These are phyloP conservation scores for Exophiala sp. DNA, from an alignment of 2,329 filamentous ascomycete genomes.

Conservation along the genomic window DNA sequence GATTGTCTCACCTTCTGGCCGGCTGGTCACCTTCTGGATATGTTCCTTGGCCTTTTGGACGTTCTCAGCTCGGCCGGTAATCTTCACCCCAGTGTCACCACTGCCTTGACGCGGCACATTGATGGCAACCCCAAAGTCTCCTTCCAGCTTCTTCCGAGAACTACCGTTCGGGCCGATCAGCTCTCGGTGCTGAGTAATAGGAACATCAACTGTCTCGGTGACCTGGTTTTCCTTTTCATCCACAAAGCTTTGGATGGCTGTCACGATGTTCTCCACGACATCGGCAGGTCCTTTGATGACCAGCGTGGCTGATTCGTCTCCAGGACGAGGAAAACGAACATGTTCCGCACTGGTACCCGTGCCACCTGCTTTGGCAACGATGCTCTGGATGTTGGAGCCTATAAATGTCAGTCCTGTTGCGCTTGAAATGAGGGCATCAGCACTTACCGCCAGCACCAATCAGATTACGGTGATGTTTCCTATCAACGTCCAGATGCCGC, in stretches of 20 bases:
- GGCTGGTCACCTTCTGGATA: constrained; percentile 70
- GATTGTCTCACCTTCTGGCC: constrained; percentile 82
- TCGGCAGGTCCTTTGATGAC: constrained; percentile 78
- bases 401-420: constrained; percentile 3
- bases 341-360: constrained; percentile 83
- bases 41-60: constrained; percentile 84
- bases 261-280: constrained; percentile 82
- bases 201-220: constrained; percentile 71
- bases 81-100: constrained; percentile 75
- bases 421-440: not conserved
- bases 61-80: constrained; percentile 69
- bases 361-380: constrained; percentile 82
- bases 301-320: constrained; percentile 74
- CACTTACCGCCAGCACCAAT: constrained; percentile 80
- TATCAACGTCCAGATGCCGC: constrained; percentile 81
- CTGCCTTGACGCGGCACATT: constrained; percentile 89
- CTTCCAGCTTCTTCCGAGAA: constrained; percentile 75
- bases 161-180: constrained; percentile 91
- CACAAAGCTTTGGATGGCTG: constrained; percentile 74
- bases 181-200: constrained; percentile 80
- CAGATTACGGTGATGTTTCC: constrained; percentile 82
- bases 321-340: constrained; percentile 89
- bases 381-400: constrained; percentile 79
- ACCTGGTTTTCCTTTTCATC: constrained; percentile 77
- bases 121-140: constrained; percentile 76